Evolutionary conservation across 352 stramenopile species (phyloP).

Genomic region (Pythium inflatum): DNA sequence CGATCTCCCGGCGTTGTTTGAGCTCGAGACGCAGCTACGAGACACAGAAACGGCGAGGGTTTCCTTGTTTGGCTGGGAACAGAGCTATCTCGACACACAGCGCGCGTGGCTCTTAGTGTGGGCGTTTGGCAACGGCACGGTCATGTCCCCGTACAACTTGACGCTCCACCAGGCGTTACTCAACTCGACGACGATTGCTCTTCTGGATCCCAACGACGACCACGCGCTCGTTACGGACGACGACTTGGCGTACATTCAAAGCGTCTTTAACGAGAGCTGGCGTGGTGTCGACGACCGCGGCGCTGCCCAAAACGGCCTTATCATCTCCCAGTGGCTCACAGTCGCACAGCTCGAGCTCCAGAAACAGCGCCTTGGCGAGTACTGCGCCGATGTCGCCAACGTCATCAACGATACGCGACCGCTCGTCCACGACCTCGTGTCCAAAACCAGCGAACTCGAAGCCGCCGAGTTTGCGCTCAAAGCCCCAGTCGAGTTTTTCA

Average conservation of each 20-base stretch:
- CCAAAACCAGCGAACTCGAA: slow-evolving; percentile 54
- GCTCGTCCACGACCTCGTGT: slow-evolving; percentile 41
- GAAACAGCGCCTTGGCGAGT: slow-evolving; percentile 45
- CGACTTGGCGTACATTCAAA: slow-evolving; percentile 48
- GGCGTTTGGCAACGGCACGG: slow-evolving; percentile 46
- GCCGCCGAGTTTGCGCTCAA: slow-evolving; percentile 65
- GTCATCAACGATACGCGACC: slow-evolving; percentile 44
- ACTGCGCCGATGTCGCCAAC: slow-evolving; percentile 35
- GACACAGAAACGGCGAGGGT: slow-evolving; percentile 33
- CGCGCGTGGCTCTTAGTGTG: slow-evolving; percentile 35
- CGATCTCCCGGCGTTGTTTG: slow-evolving; percentile 50
- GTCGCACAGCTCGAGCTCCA: slow-evolving; percentile 53
- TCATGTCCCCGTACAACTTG: slow-evolving; percentile 58
- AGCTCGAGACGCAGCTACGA: slow-evolving; percentile 34
- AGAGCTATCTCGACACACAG: slow-evolving; percentile 40
- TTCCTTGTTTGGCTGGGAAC: slow-evolving; percentile 61
- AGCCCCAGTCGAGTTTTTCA: slow-evolving; percentile 59
- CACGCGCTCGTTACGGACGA: slow-evolving; percentile 32
- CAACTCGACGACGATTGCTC: slow-evolving; percentile 42
- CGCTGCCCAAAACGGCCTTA: slow-evolving; percentile 46
- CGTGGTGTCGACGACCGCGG: slow-evolving; percentile 45
- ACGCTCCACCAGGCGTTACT: slow-evolving; percentile 48
- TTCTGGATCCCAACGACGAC: slow-evolving; percentile 61
- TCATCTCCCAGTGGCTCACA: slow-evolving; percentile 49
- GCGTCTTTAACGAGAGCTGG: slow-evolving; percentile 62